These are phyloP conservation scores for Pythium folliculosum DNA, from an alignment of 352 stramenopile genomes.

Conservation along the genomic window DNA sequence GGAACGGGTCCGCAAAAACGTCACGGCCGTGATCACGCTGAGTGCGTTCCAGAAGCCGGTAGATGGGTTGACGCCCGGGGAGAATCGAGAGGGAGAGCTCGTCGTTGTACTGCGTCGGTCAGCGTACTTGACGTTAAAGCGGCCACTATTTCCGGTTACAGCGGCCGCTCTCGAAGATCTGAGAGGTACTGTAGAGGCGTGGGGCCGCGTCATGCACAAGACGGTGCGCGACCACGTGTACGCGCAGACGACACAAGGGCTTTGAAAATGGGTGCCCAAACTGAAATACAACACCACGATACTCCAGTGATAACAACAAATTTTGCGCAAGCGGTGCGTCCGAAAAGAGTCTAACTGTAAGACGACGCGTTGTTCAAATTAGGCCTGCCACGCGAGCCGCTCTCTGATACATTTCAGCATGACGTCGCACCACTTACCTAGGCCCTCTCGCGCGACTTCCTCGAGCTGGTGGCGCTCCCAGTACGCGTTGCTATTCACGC, in stretches of 20 bases:
- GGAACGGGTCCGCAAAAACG: slow-evolving; percentile 31
- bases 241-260: background rate
- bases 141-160: background rate
- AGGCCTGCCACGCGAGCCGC: slow-evolving; percentile 2
- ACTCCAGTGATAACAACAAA: too few relatives aligned
- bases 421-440: slow-evolving; percentile 15
- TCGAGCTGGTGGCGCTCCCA: background rate
- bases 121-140: background rate
- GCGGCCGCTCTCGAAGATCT: background rate
- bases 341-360: too few relatives aligned
- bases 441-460: background rate
- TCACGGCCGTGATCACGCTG: slow-evolving; percentile 27
- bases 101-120: slow-evolving; percentile 7
- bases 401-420: slow-evolving; percentile 9
- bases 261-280: too few relatives aligned
- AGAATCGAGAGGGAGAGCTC: background rate
- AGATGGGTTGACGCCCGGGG: background rate
- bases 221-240: slow-evolving; percentile 2
- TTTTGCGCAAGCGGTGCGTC: too few relatives aligned
- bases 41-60: background rate
- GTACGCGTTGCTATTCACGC: slow-evolving; percentile 3
- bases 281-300: too few relatives aligned
- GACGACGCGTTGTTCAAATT: too few relatives aligned
- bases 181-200: background rate
- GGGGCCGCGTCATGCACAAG: slow-evolving; percentile 15